phyloP scores from a whole-genome alignment of 352 stramenopile species.

The Pythium sukuiense region DNA sequence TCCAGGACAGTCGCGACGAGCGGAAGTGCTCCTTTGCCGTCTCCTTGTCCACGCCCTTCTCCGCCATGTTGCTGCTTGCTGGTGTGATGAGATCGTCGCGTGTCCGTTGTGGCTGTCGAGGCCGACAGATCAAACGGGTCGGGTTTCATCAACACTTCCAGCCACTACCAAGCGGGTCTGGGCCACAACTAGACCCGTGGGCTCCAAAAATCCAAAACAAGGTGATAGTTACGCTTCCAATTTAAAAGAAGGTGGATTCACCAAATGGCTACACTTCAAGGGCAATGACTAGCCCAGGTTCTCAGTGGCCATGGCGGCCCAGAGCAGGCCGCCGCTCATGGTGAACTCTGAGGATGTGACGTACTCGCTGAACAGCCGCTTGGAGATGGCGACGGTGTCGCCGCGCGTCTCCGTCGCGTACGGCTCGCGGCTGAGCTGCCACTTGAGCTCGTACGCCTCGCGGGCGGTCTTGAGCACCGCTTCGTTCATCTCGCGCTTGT shows the following conservation, averaged over 20 bases:
- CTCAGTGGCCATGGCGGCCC: slow-evolving; percentile 58
- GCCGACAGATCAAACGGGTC: slow-evolving; percentile 1
- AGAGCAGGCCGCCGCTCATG: slow-evolving; percentile 13
- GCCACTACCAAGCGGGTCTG: neutral
- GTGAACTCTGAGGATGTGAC: slow-evolving; percentile 2
- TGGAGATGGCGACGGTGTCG: slow-evolving; percentile 51
- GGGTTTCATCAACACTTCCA: neutral
- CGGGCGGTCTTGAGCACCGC: slow-evolving; percentile 42
- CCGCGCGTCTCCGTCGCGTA: slow-evolving; percentile 51
- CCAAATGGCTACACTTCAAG: slow-evolving; percentile 27
- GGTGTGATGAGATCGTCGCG: neutral
- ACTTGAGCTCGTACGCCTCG: slow-evolving; percentile 72
- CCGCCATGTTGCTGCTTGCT: slow-evolving; percentile 13
- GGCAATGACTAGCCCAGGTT: slow-evolving; percentile 84
- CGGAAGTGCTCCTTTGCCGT: slow-evolving; percentile 70
- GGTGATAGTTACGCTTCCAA: slow-evolving; percentile 28
- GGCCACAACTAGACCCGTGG: neutral
- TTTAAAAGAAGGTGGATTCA: too few relatives aligned
- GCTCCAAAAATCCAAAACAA: neutral
- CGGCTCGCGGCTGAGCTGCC: slow-evolving; percentile 56
- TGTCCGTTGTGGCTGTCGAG: slow-evolving; percentile 13
- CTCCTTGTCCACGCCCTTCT: slow-evolving; percentile 68
- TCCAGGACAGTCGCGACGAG: slow-evolving; percentile 78
- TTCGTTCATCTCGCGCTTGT: slow-evolving; percentile 58
- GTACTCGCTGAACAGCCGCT: slow-evolving; percentile 57